Evolutionary conservation across 345 rosid genomes (phyloP).

Genomic region (Excoecaria cochinchinensis): DNA sequence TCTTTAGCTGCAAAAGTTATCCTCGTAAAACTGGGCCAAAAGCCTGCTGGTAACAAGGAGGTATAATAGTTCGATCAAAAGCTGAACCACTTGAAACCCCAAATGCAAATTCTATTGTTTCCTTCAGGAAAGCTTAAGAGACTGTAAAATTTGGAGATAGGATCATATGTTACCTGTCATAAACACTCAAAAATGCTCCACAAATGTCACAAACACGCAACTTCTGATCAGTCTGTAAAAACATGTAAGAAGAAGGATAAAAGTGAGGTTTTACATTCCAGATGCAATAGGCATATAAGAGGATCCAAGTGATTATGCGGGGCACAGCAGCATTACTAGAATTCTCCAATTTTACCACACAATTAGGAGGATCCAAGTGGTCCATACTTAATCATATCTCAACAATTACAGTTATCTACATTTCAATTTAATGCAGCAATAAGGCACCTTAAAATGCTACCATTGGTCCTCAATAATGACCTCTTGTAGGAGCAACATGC

Average conservation of each 20-base stretch:
- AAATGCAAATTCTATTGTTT: conserved; percentile 47
- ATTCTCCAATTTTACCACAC: neutral
- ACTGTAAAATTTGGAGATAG: conserved; percentile 17
- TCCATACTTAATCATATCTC: neutral
- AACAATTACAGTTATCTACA: neutral
- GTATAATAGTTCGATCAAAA: conserved; percentile 88
- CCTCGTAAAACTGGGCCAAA: conserved; percentile 99
- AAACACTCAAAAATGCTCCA: conserved; percentile 98
- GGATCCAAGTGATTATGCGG: neutral
- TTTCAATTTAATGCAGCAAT: neutral
- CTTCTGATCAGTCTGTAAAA: conserved; percentile 97
- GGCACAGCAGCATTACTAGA: neutral
- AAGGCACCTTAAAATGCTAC: neutral
- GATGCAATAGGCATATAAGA: neutral
- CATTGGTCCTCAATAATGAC: neutral
- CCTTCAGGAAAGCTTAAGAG: conserved; percentile 32
- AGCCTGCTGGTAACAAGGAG: conserved; percentile 99
- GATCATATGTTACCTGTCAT: conserved; percentile 71
- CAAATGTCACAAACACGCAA: conserved; percentile 99
- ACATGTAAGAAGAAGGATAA: neutral
- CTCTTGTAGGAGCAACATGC: neutral
- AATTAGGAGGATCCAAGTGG: neutral
- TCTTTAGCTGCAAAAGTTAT: conserved; percentile 99
- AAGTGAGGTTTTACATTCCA: neutral
- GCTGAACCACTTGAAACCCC: conserved; percentile 90